Conservation (phyloP, 306 rosid genomes). For the Vigna angularis region DNA sequence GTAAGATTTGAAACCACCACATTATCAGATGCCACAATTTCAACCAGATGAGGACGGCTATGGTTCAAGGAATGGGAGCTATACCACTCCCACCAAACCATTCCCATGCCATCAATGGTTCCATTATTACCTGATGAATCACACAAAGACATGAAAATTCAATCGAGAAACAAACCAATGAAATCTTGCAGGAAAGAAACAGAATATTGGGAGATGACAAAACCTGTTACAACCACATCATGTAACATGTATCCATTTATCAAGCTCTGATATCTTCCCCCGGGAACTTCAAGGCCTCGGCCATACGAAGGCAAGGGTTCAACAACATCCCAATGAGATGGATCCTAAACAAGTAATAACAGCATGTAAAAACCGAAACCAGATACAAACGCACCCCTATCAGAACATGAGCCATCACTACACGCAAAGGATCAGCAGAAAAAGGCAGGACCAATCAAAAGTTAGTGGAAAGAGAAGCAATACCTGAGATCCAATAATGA, state of each 20-base stretch:
- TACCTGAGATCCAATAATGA: constrained; percentile 97
- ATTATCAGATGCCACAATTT: constrained; percentile 63
- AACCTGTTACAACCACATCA: constrained; percentile 96
- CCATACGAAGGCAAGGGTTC: constrained; percentile 96
- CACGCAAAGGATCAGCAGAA: constrained; percentile 1
- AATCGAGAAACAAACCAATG: constrained; percentile 29
- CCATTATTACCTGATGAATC: constrained; percentile 80
- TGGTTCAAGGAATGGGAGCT: constrained; percentile 71
- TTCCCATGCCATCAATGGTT: constrained; percentile 89
- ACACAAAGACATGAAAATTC: constrained; percentile 38
- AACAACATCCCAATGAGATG: constrained; percentile 77
- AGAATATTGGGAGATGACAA: constrained; percentile 16
- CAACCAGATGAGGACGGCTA: constrained; percentile 95
- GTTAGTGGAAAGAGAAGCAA: constrained; percentile 19
- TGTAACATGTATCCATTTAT: constrained; percentile 80
- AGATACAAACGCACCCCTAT: constrained; percentile 2
- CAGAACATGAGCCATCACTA: constrained; percentile 7
- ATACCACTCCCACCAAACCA: constrained; percentile 95
- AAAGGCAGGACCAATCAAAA: background rate
- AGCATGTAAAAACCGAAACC: constrained; percentile 29
- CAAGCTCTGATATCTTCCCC: constrained; percentile 84
- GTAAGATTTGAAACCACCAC: constrained; percentile 95
- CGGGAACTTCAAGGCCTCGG: constrained; percentile 86
- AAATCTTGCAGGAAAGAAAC: constrained; percentile 1
- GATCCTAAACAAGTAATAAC: constrained; percentile 64